Percentiles rank a stretch among this genome's conserved stretches.
These are phyloP conservation scores for Phialemoniopsis sp. DNA, from an alignment of 2,329 filamentous ascomycete genomes.

Conservation along the genomic window DNA sequence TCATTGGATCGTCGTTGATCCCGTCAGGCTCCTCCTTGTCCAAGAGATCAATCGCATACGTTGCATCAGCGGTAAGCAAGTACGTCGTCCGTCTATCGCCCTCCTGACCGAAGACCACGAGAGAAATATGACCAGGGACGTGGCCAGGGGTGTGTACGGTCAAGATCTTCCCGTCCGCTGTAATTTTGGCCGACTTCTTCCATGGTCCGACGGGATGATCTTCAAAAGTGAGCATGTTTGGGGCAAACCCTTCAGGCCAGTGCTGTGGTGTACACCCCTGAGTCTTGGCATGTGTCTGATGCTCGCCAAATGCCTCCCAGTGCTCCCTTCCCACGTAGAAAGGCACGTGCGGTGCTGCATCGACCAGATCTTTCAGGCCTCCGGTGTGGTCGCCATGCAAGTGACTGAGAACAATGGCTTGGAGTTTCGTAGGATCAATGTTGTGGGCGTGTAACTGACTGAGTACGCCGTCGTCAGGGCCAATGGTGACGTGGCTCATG, in stretches of 20 bases:
- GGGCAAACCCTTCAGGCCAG: conserved; percentile 23
- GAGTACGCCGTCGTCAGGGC: too few species aligned
- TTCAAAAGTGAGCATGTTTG: conserved; percentile 18
- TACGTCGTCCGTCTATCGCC: conserved; percentile 12
- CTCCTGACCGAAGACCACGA: conserved; percentile 8
- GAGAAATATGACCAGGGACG: conserved; percentile 23
- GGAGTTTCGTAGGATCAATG: conserved; percentile 8
- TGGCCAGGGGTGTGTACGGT: conserved; percentile 27
- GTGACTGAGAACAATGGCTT: conserved; percentile 28
- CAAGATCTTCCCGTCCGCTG: conserved; percentile 19
- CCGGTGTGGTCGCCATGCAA: conserved; percentile 22
- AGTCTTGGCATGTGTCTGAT: conserved; percentile 16
- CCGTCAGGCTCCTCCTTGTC: conserved; percentile 25
- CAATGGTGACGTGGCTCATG: too few species aligned
- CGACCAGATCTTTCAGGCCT: conserved; percentile 17
- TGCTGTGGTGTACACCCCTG: conserved; percentile 21
- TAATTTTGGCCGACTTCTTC: conserved; percentile 18
- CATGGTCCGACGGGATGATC: conserved; percentile 20
- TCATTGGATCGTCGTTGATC: conserved; percentile 20
- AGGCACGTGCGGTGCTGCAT: conserved; percentile 16
- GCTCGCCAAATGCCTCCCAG: conserved; percentile 22
- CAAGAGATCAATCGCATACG: conserved; percentile 20
- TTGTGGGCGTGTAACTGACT: neutral
- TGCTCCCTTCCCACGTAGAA: conserved; percentile 21
- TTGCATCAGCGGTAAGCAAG: conserved; percentile 22